A percentile compares a stretch with the other conserved stretches of the same genome.
These are phyloP conservation scores for Henckelia pumila DNA, from an alignment of 257 asterid species.

Conservation along the genomic window DNA sequence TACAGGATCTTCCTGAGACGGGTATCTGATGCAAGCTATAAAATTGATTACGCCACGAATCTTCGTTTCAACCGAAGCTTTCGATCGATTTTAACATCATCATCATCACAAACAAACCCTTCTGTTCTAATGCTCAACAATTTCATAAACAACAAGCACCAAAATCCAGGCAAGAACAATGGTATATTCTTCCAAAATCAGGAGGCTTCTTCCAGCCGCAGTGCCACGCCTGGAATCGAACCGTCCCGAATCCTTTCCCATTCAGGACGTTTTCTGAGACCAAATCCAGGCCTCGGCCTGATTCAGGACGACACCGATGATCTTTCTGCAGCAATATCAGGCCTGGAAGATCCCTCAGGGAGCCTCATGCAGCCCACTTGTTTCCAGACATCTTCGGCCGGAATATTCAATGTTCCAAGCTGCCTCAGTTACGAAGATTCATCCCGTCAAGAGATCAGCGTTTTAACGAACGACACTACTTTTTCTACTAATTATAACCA, in stretches of 20 bases:
- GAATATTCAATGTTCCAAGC: neutral
- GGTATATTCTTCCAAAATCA: constrained; percentile 11
- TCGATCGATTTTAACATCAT: constrained; percentile 10
- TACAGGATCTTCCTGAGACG: constrained; percentile 50
- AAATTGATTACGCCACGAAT: constrained; percentile 18
- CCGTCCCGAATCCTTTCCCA: constrained; percentile 27
- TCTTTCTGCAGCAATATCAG: constrained; percentile 10
- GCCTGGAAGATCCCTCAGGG: constrained; percentile 12
- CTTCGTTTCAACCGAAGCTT: constrained; percentile 16
- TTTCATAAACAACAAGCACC: neutral
- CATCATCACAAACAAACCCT: constrained; percentile 11
- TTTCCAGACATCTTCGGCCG: neutral
- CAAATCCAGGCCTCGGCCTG: constrained; percentile 13
- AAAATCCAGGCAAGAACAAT: neutral
- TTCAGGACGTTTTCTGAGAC: constrained; percentile 8
- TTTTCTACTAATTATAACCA: neutral
- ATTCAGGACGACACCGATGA: neutral
- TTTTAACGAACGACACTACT: neutral
- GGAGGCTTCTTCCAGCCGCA: constrained; percentile 12
- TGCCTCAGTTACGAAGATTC: neutral
- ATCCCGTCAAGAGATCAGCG: neutral
- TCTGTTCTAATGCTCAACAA: constrained; percentile 17
- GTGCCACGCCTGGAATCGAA: constrained; percentile 17
- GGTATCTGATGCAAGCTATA: constrained; percentile 41
- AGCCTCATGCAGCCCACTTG: constrained; percentile 14